Percentiles rank a stretch among this genome's conserved stretches.
These are phyloP conservation scores for Magnolia kwangsiensis DNA, from an alignment of 164 flowering plant genomes.

Conservation along the genomic window DNA sequence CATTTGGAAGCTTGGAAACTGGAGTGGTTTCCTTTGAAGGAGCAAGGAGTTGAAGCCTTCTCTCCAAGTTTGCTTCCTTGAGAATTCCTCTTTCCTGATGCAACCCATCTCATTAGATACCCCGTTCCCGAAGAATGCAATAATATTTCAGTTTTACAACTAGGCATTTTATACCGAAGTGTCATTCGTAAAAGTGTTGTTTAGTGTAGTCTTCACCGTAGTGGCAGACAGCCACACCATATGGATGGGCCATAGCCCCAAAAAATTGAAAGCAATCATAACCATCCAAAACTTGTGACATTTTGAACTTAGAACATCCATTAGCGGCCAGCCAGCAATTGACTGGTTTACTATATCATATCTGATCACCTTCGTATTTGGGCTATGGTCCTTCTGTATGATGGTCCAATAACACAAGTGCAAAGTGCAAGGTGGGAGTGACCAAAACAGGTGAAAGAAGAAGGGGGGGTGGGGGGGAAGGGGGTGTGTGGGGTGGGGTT, in stretches of 20 bases:
- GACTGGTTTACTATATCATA: too few relatives aligned
- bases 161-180: too few relatives aligned
- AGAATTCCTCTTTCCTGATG: slow-evolving; percentile 79
- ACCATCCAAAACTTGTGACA: too few relatives aligned
- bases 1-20: slow-evolving; percentile 5
- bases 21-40: slow-evolving; percentile 29
- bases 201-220: background rate
- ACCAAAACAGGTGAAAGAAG: background rate
- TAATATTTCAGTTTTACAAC: background rate
- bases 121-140: background rate
- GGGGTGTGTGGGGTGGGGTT: background rate
- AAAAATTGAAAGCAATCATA: too few relatives aligned
- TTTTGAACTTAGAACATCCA: too few relatives aligned
- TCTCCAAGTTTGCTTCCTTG: slow-evolving; percentile 77
- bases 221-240: background rate
- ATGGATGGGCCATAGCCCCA: background rate
- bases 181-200: too few relatives aligned
- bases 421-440: too few relatives aligned
- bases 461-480: too few relatives aligned
- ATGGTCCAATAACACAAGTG: too few relatives aligned
- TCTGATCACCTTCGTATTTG: too few relatives aligned
- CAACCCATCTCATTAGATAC: slow-evolving; percentile 4
- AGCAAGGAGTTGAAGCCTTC: slow-evolving; percentile 25
- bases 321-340: too few relatives aligned
- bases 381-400: too few relatives aligned